Evolutionary conservation across 345 rosid genomes (phyloP).

Genomic region (Streptanthus diversifolius): DNA sequence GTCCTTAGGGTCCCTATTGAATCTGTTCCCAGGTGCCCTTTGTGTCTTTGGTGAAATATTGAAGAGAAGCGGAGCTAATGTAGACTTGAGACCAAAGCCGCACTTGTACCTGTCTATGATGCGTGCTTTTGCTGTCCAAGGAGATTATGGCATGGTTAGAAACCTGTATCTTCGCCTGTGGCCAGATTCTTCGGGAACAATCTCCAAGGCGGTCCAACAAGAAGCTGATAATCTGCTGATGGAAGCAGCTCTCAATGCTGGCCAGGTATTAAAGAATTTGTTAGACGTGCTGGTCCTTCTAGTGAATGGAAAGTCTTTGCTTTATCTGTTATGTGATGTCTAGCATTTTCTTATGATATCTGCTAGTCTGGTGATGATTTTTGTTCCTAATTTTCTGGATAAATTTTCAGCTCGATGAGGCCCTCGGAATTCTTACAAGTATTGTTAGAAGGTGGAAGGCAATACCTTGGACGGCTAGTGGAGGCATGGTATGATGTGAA

Average conservation of each 20-base stretch:
- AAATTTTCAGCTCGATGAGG: slow-evolving; percentile 46
- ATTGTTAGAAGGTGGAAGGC: slow-evolving; percentile 57
- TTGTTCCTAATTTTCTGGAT: background rate
- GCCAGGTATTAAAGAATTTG: slow-evolving; percentile 47
- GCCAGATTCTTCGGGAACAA: slow-evolving; percentile 69
- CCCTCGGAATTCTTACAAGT: slow-evolving; percentile 45
- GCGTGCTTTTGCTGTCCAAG: slow-evolving; percentile 59
- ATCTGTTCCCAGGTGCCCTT: slow-evolving; percentile 50
- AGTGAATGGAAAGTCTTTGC: background rate
- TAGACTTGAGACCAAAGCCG: slow-evolving; percentile 60
- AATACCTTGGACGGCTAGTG: slow-evolving; percentile 73
- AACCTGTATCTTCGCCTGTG: slow-evolving; percentile 52
- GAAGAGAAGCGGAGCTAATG: slow-evolving; percentile 50
- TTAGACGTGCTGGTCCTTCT: slow-evolving; percentile 6
- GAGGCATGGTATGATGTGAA: slow-evolving; percentile 59
- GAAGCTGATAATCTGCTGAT: slow-evolving; percentile 76
- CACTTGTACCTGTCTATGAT: slow-evolving; percentile 74
- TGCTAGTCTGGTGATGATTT: background rate
- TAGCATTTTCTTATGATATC: background rate
- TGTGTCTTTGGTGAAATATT: slow-evolving; percentile 75
- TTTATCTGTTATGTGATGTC: background rate
- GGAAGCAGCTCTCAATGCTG: slow-evolving; percentile 76
- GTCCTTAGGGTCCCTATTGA: slow-evolving; percentile 1
- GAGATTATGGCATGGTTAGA: slow-evolving; percentile 57
- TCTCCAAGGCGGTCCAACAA: slow-evolving; percentile 47